Evolutionary conservation across 106 monocot genomes (phyloP).

Genomic region (Dioscorea alata): DNA sequence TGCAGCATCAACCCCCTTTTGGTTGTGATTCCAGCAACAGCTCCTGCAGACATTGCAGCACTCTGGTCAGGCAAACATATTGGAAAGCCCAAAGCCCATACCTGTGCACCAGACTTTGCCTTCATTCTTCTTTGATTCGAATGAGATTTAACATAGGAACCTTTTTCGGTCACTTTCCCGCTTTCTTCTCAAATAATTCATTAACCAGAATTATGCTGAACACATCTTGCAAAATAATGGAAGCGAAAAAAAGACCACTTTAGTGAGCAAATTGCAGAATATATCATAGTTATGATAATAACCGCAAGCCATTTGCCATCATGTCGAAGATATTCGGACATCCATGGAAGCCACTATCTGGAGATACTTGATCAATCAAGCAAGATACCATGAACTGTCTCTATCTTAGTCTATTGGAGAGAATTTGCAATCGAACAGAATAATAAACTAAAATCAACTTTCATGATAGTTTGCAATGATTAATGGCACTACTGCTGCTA

Average conservation of each 20-base stretch:
- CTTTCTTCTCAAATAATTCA: background rate
- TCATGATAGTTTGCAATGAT: too few relatives aligned
- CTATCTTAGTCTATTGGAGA: too few relatives aligned
- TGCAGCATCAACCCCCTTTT: constrained; percentile 1
- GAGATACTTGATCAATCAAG: too few relatives aligned
- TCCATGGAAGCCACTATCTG: too few relatives aligned
- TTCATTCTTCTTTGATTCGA: constrained; percentile 4
- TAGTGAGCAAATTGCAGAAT: background rate
- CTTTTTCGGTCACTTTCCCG: background rate
- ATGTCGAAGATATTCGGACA: too few relatives aligned
- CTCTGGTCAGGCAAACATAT: constrained; percentile 1
- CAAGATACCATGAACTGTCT: too few relatives aligned
- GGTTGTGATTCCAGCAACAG: constrained; percentile 18
- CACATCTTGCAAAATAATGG: background rate
- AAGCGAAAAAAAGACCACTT: background rate
- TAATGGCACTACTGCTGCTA: too few relatives aligned
- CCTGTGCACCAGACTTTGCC: constrained; percentile 10
- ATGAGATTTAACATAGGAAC: background rate
- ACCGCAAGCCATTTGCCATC: background rate
- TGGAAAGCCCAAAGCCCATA: constrained; percentile 13
- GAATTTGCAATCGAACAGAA: too few relatives aligned
- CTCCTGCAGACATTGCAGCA: background rate
- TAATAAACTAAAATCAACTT: too few relatives aligned
- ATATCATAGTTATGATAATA: background rate
- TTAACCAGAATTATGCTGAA: background rate